Base-by-base conservation (phyloP, 495 filamentous ascomycete species). In the Penicillium psychrofluorescens region DNA sequence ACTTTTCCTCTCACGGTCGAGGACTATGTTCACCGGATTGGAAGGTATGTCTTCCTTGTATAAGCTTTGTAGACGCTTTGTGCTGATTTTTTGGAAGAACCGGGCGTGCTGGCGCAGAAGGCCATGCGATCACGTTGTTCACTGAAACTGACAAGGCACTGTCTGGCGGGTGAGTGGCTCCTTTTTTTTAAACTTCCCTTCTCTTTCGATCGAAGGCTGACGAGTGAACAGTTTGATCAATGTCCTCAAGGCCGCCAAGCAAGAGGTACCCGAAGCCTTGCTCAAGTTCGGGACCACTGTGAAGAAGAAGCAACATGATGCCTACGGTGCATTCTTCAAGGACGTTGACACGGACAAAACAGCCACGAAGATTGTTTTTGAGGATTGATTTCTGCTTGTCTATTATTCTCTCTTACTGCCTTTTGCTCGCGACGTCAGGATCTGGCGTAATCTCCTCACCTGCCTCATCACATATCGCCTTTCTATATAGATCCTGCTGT, bases 11-110 rank as follows among this genome's bases (percentile, higher is more conserved):
- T 73, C 28, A 77, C 74, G 4, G 72, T 75, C 15, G 92, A 98
- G 67, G 92, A 96, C 59, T 98, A 98, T 57, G 92, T 98, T 30
- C 92, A 98, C 54, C 85, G 92, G 8, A 98, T 98, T 62, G 92
- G 85, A 22, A 22, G 87, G 64, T 67, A 50, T 43, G 55, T 49
- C 13, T 8, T 31, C 9, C 9, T 16, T 22, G 22, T 22, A 4
- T 6, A 6, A 4, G 0, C 22, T 22, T 22, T 22, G 22, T 4
- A 22, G 22, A 6, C 22, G 22, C 22, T 4, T 22, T 40, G 13
- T 38, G 29, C 38, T 48, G 29, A 50, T 35, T 36, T 1, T 8
- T 36, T 10, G 22, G 4, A 40, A 70, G 71, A 50, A 97, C 91
- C 1, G 91, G 91, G 16, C 80, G 91, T 54, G 92, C 92, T 44